These are phyloP conservation scores for Scedosporium apiospermum DNA, from an alignment of 2,329 filamentous ascomycete species.

Conservation along the genomic window DNA sequence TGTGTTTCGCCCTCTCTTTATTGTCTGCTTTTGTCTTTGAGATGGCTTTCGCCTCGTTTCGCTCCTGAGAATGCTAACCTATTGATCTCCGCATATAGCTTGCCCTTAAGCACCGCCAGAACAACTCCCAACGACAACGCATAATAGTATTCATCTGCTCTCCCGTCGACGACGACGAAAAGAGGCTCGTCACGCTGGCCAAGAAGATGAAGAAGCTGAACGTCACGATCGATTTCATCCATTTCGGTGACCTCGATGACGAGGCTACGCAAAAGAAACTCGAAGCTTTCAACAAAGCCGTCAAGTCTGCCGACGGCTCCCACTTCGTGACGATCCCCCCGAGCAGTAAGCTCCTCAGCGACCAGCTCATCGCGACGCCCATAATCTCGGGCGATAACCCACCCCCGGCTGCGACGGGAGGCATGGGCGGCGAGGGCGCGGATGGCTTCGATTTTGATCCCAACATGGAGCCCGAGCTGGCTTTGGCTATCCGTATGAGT, in stretches of 20 bases:
- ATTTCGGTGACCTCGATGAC: constrained; percentile 88
- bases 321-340: constrained; percentile 86
- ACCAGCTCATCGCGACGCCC: constrained; percentile 80
- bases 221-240: constrained; percentile 86
- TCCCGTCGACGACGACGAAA: constrained; percentile 80
- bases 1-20: constrained; percentile 23
- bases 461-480: constrained; percentile 83
- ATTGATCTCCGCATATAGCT: constrained; percentile 45
- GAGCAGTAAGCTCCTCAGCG: constrained; percentile 83
- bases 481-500: constrained; percentile 90
- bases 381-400: constrained; percentile 79
- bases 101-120: constrained; percentile 94
- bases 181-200: constrained; percentile 77
- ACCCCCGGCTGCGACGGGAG: constrained; percentile 44
- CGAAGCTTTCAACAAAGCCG: constrained; percentile 82
- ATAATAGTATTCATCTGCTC: constrained; percentile 98
- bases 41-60: too few relatives aligned
- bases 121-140: constrained; percentile 91
- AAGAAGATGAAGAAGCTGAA: constrained; percentile 99
- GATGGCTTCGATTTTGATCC: constrained; percentile 72
- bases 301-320: constrained; percentile 86
- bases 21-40: not conserved
- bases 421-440: constrained; percentile 47
- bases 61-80: not conserved
- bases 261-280: constrained; percentile 87